These are phyloP conservation scores for Trichophyton rubrum DNA, from an alignment of 2,329 filamentous ascomycete species.

Conservation along the genomic window DNA sequence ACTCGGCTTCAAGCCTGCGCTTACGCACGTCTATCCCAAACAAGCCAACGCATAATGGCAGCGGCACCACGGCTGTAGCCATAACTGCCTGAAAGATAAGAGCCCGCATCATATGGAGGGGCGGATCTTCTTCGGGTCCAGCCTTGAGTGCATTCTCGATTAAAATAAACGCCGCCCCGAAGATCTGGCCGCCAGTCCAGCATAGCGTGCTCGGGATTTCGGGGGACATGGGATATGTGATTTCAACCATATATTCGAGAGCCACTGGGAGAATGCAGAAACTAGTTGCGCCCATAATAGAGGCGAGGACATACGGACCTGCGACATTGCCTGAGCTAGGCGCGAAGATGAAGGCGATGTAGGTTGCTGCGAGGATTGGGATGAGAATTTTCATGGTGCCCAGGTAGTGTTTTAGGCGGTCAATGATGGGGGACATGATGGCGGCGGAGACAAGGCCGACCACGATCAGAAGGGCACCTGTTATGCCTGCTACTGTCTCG, in stretches of 20 bases:
- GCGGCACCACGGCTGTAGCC: constrained; percentile 50
- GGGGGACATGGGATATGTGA: constrained; percentile 74
- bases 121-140: constrained; percentile 42
- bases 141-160: constrained; percentile 60
- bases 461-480: constrained; percentile 76
- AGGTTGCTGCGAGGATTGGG: constrained; percentile 59
- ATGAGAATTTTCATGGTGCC: constrained; percentile 59
- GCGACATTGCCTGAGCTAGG: constrained; percentile 42
- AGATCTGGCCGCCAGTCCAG: constrained; percentile 75
- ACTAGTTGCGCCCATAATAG: constrained; percentile 61
- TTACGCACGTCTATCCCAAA: constrained; percentile 46
- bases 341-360: constrained; percentile 72
- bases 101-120: constrained; percentile 58
- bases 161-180: constrained; percentile 76
- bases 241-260: constrained; percentile 75
- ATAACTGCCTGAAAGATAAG: constrained; percentile 70
- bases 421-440: constrained; percentile 66
- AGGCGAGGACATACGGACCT: constrained; percentile 60
- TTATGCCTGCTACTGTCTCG: constrained; percentile 77
- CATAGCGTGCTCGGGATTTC: constrained; percentile 73
- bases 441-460: constrained; percentile 71
- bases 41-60: constrained; percentile 56
- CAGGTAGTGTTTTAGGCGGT: constrained; percentile 71
- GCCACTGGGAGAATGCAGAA: constrained; percentile 75
- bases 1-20: constrained; percentile 31